A percentile compares a stretch with the other conserved stretches of the same genome.
Conservation (phyloP, 1,139 yeast species). For the Zygosaccharomyces sapae region DNA sequence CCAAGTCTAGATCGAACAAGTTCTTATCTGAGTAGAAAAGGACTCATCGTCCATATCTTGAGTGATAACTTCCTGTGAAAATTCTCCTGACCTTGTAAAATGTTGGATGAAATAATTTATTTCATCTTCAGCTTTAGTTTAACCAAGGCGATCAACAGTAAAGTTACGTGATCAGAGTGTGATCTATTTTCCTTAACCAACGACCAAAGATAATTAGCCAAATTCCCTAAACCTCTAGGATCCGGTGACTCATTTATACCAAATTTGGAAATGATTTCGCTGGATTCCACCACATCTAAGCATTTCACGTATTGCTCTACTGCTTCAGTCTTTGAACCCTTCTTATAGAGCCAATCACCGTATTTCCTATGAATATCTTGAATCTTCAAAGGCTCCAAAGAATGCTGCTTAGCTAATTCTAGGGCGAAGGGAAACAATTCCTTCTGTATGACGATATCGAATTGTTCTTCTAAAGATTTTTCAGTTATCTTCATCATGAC, state of each 20-base stretch:
- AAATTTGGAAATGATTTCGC: constrained; percentile 75
- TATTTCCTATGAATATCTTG: constrained; percentile 57
- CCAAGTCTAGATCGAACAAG: constrained; percentile 62
- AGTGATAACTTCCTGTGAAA: constrained; percentile 37
- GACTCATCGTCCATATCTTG: constrained; percentile 32
- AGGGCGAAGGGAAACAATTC: constrained; percentile 73
- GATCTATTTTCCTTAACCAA: constrained; percentile 54
- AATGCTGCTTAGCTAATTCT: constrained; percentile 53
- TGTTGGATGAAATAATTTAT: constrained; percentile 56
- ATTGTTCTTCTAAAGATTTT: constrained; percentile 59
- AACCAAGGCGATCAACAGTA: constrained; percentile 77
- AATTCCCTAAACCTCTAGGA: constrained; percentile 36
- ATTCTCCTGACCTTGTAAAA: constrained; percentile 39
- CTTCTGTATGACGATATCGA: constrained; percentile 64
- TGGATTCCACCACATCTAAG: constrained; percentile 53
- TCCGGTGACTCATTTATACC: constrained; percentile 68
- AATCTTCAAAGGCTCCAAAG: constrained; percentile 32
- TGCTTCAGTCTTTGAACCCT: constrained; percentile 64
- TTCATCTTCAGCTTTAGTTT: constrained; percentile 60
- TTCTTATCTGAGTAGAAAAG: constrained; percentile 31
- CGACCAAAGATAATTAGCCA: constrained; percentile 62
- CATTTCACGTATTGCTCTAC: constrained; percentile 63
- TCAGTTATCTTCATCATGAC: constrained; percentile 64
- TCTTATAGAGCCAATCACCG: constrained; percentile 68
- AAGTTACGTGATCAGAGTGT: constrained; percentile 73